Conservation (phyloP, 2,329 filamentous ascomycete genomes). For the Lachnellula cervina region DNA sequence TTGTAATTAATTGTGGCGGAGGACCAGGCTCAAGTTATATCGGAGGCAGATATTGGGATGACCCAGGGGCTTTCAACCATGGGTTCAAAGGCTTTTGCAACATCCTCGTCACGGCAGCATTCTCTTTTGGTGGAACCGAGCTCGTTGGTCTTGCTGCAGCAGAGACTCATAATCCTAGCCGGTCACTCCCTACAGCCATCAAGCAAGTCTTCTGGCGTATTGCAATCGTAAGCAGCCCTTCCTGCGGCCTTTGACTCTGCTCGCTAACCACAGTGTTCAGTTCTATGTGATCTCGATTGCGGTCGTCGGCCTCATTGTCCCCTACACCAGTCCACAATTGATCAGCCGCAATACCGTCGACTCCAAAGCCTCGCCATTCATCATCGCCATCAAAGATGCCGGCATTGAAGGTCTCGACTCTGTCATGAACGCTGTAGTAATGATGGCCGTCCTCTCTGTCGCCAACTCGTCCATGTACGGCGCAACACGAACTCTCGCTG, state of each 20-base stretch:
- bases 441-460: slow-evolving; percentile 84
- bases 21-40: slow-evolving; percentile 72
- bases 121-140: slow-evolving; percentile 73
- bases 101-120: slow-evolving; percentile 72
- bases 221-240: slow-evolving; percentile 50
- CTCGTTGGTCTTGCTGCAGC: slow-evolving; percentile 72
- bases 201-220: slow-evolving; percentile 99
- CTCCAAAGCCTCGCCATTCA: slow-evolving; percentile 79
- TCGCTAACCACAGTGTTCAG: slow-evolving; percentile 47
- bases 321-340: slow-evolving; percentile 62
- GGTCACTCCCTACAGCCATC: slow-evolving; percentile 77
- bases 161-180: slow-evolving; percentile 73
- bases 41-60: slow-evolving; percentile 70
- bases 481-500: slow-evolving; percentile 82
- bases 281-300: slow-evolving; percentile 85
- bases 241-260: slow-evolving; percentile 34
- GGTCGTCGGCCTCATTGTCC: slow-evolving; percentile 77
- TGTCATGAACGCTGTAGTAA: slow-evolving; percentile 90
- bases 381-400: slow-evolving; percentile 84
- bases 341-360: slow-evolving; percentile 56
- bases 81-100: slow-evolving; percentile 77
- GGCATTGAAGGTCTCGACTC: slow-evolving; percentile 77
- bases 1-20: slow-evolving; percentile 81
- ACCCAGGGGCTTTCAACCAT: slow-evolving; percentile 77
- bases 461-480: slow-evolving; percentile 91